Conservation (phyloP, 768 basidiomycete species). For the Mycena amicta region DNA sequence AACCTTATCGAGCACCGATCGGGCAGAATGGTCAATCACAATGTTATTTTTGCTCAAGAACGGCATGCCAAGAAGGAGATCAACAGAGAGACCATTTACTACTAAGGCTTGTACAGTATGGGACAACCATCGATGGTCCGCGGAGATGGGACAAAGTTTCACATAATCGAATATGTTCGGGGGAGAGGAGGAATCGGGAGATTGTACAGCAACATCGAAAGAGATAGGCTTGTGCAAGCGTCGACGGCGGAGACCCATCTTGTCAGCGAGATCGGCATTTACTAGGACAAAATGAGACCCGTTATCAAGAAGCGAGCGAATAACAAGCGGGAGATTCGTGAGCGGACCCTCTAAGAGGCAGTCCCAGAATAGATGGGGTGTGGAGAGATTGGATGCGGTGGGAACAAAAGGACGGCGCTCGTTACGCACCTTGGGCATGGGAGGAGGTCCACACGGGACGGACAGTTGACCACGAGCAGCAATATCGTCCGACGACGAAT, state of each 20-base stretch:
- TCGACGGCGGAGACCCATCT: not conserved
- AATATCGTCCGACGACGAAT: no score
- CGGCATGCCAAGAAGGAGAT: not conserved
- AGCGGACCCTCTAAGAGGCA: not conserved
- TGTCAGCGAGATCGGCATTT: not conserved
- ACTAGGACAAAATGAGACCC: not conserved
- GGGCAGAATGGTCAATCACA: not conserved
- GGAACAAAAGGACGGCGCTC: no score
- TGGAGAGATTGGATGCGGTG: no score
- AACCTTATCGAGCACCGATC: not conserved
- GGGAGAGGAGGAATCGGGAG: not conserved
- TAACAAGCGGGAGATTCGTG: not conserved
- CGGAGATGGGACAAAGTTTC: not conserved
- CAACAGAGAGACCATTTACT: not conserved
- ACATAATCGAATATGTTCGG: not conserved
- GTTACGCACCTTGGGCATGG: no score
- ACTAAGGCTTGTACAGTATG: not conserved
- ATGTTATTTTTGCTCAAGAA: not conserved
- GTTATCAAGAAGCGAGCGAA: not conserved
- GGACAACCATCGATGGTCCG: not conserved
- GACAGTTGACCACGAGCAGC: no score
- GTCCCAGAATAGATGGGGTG: not conserved
- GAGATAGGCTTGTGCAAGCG: not conserved
- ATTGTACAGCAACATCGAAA: not conserved
- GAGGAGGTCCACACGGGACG: no score